A percentile compares a stretch with the other conserved stretches of the same genome.
These are phyloP conservation scores for Cenococcum geophilum DNA, from an alignment of 495 filamentous ascomycete genomes.

Conservation along the genomic window DNA sequence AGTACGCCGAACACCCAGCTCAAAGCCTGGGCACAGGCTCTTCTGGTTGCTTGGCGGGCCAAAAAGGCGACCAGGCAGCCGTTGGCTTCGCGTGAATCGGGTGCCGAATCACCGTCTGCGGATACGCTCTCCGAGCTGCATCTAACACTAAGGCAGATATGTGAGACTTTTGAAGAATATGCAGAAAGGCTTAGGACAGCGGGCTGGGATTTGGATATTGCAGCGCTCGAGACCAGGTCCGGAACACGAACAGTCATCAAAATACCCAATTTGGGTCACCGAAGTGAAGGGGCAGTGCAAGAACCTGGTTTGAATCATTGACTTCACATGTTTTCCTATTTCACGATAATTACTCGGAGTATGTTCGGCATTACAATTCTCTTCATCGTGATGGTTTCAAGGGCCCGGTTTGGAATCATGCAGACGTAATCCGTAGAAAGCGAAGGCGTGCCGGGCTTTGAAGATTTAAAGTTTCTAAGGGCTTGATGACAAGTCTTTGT, in stretches of 20 bases:
- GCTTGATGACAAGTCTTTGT: too few relatives aligned
- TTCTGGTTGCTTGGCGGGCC: constrained; percentile 48
- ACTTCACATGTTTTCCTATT: not conserved
- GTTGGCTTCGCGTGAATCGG: not conserved
- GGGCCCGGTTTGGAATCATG: too few relatives aligned
- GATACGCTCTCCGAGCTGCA: constrained; percentile 16
- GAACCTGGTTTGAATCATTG: not conserved
- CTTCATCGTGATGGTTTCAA: too few relatives aligned
- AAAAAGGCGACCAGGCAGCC: constrained; percentile 13
- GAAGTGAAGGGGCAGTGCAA: not conserved
- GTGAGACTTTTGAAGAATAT: constrained; percentile 42
- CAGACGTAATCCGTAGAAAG: too few relatives aligned
- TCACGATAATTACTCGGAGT: not conserved
- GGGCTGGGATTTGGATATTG: constrained; percentile 57
- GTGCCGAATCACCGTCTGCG: not conserved
- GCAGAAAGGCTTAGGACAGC: constrained; percentile 38
- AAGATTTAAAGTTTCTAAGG: too few relatives aligned
- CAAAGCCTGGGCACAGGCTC: constrained; percentile 69
- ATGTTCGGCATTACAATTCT: too few relatives aligned
- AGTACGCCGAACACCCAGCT: constrained; percentile 48
- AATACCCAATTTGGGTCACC: not conserved
- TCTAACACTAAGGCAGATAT: constrained; percentile 38
- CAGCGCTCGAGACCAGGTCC: constrained; percentile 53
- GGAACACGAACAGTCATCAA: constrained; percentile 12
- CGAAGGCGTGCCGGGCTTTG: too few relatives aligned